Conservation (phyloP, 2,329 filamentous ascomycete genomes). For the Tolypocladium amazonense region DNA sequence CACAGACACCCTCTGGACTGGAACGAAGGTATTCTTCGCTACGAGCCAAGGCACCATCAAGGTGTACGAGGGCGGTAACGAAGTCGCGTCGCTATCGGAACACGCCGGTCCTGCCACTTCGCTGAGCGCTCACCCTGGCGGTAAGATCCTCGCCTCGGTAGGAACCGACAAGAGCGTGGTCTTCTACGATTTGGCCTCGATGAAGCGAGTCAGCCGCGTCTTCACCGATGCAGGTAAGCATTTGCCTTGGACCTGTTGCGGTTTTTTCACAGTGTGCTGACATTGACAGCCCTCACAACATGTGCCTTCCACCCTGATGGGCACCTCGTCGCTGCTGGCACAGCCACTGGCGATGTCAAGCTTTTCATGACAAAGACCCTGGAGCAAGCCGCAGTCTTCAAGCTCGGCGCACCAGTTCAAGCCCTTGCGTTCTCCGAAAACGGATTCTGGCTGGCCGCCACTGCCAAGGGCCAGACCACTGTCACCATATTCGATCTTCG, state of each 20-base stretch:
- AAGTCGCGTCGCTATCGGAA: slow-evolving; percentile 60
- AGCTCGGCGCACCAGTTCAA: slow-evolving; percentile 57
- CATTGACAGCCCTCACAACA: slow-evolving; percentile 53
- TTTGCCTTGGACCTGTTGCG: background rate
- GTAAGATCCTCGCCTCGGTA: slow-evolving; percentile 74
- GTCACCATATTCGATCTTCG: slow-evolving; percentile 88
- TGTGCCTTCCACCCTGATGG: slow-evolving; percentile 92
- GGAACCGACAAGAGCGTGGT: slow-evolving; percentile 88
- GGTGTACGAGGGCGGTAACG: slow-evolving; percentile 62
- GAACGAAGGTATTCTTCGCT: slow-evolving; percentile 58
- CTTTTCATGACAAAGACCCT: slow-evolving; percentile 81
- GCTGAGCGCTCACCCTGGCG: slow-evolving; percentile 72
- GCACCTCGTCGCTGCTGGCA: slow-evolving; percentile 82
- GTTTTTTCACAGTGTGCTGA: slow-evolving; percentile 2
- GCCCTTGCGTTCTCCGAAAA: slow-evolving; percentile 88
- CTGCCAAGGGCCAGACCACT: slow-evolving; percentile 63
- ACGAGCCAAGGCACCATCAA: slow-evolving; percentile 71
- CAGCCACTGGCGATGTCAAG: slow-evolving; percentile 69
- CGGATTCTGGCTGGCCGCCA: slow-evolving; percentile 87
- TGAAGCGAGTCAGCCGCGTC: slow-evolving; percentile 64
- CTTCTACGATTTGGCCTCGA: slow-evolving; percentile 67
- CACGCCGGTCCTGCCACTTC: slow-evolving; percentile 76
- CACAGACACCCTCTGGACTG: slow-evolving; percentile 54
- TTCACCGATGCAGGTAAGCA: slow-evolving; percentile 69
- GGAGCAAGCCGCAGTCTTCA: slow-evolving; percentile 65